Conservation (phyloP, 2,329 filamentous ascomycete species). For the Onygena corvina region DNA sequence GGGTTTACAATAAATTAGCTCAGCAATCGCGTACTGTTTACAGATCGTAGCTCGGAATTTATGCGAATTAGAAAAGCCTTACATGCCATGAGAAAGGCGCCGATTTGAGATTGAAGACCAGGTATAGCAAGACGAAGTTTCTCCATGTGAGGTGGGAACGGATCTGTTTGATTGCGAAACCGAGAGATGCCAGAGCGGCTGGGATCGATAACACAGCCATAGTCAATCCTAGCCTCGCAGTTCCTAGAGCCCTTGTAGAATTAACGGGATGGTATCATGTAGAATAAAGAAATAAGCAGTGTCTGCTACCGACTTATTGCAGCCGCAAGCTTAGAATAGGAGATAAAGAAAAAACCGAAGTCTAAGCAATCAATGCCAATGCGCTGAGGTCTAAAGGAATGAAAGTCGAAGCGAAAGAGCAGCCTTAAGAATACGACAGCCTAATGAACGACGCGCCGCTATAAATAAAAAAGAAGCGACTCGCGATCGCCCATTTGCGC, state of each 20-base stretch:
- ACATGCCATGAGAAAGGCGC: conserved; percentile 67
- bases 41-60: conserved; percentile 8
- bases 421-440: too few relatives aligned
- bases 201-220: conserved; percentile 6
- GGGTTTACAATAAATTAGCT: neutral
- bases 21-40: conserved; percentile 26
- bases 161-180: conserved; percentile 9
- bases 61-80: conserved; percentile 23
- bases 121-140: conserved; percentile 39
- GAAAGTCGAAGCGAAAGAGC: too few relatives aligned
- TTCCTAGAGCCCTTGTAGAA: neutral
- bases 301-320: too few relatives aligned
- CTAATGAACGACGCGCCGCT: too few relatives aligned
- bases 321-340: too few relatives aligned
- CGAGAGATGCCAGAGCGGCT: neutral
- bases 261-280: too few relatives aligned
- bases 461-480: too few relatives aligned
- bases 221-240: neutral
- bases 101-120: conserved; percentile 58
- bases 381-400: too few relatives aligned
- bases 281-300: too few relatives aligned
- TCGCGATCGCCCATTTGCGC: too few relatives aligned
- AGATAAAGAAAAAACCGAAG: too few relatives aligned
- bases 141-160: conserved; percentile 21
- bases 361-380: too few relatives aligned